Evolutionary conservation across 129 eudicot genomes (phyloP), one percentile per base, ranked within the genome.

Genomic region (Artemisia tridentata): DNA sequence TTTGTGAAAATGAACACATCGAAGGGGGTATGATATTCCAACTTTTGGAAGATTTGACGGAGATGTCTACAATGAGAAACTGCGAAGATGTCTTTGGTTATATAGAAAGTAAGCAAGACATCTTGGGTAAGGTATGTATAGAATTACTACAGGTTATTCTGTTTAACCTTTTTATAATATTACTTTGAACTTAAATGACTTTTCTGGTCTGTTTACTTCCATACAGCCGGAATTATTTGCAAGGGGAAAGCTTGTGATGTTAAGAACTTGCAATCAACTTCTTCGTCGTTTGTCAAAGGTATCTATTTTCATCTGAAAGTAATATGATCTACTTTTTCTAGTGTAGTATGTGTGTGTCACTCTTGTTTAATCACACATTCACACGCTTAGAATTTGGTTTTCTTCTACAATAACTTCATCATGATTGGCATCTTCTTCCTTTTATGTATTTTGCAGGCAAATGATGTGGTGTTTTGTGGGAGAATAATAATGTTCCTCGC

Each of bases 11-110:
- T 75, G 98, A 92, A 63, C 98, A 92, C 71, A 70, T 92, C 65
- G 98, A 92, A 83, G 98, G 91, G 45, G 98, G 98, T 25, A 92
- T 89, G 96, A 92, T 92, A 69, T 92, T 92, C 75, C 96, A 89
- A 84, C 92, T 92, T 72, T 74, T 92, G 76, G 98, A 92, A 82
- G 98, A 92, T 84, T 82, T 92, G 80, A 87, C 98, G 20, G 98
- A 92, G 82, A 92, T 92, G 98, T 92, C 98, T 31, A 92, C 98
- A 47, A 92, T 92, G 98, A 89, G 84, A 80, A 89, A 92, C 58
- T 89, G 98, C 76, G 81, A 92, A 80, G 98, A 92, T 75, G 82
- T 92, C 45, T 92, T 92, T 67, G 96, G 95, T 19, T 92, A 89
- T 72, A 92, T 92, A 59, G 98, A 92, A 84, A 89, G 98, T 76